Conservation (phyloP, 73 alveolate species). For the Blepharisma japonicum region DNA sequence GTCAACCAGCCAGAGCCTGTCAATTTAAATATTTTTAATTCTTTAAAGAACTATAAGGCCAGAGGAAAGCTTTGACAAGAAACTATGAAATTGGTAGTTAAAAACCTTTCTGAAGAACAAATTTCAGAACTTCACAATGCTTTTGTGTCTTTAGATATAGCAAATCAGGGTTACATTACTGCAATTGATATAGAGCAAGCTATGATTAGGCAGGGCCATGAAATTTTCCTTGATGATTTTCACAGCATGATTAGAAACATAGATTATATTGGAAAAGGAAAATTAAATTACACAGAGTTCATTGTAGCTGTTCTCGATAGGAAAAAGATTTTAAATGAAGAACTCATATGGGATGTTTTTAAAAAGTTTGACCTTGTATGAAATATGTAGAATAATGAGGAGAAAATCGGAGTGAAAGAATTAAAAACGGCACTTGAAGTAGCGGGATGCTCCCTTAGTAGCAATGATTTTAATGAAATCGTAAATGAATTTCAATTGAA, state of each 20-base stretch:
- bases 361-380: constrained; percentile 26
- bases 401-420: not conserved
- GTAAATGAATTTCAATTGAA: not conserved
- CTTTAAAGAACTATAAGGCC: constrained; percentile 24
- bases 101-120: constrained; percentile 30
- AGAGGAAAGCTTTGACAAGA: constrained; percentile 18
- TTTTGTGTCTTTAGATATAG: not conserved
- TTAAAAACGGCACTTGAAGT: not conserved
- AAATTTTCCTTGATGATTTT: not conserved
- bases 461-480: not conserved
- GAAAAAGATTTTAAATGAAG: constrained; percentile 30
- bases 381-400: not conserved
- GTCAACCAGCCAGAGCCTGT: not conserved
- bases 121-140: constrained; percentile 18
- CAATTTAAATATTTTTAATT: not conserved
- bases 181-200: constrained; percentile 20
- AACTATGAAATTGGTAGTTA: not conserved
- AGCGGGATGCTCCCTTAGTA: not conserved
- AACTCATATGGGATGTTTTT: constrained; percentile 32
- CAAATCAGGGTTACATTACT: constrained; percentile 8
- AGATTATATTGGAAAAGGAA: constrained; percentile 22
- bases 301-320: constrained; percentile 40
- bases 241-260: not conserved
- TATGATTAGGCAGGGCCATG: constrained; percentile 12
- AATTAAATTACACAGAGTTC: constrained; percentile 45